Percentiles rank a stretch among this genome's conserved stretches.
phyloP scores from a whole-genome alignment of 2,329 filamentous ascomycete genomes.

The Xylariaceae sp. region DNA sequence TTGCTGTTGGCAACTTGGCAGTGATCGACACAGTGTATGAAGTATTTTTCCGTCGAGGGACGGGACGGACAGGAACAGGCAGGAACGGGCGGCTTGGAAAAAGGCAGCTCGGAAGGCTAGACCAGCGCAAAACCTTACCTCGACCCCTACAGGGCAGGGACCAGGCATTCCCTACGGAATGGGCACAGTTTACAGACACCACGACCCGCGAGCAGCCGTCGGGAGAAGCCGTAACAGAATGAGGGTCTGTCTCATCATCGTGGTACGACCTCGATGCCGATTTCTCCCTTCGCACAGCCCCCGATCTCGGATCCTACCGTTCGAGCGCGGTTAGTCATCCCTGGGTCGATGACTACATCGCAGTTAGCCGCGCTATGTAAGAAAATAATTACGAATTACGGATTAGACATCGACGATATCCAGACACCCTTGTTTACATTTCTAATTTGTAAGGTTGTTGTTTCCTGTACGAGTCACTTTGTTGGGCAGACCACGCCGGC shows the following conservation, averaged over 20 bases:
- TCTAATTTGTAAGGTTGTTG: too few relatives aligned
- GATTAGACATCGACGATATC: too few relatives aligned
- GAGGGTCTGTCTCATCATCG: not conserved
- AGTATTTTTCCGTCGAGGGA: too few relatives aligned
- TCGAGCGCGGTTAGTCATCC: constrained; percentile 8
- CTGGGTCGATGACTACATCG: not conserved
- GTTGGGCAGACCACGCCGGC: too few relatives aligned
- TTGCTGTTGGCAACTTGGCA: not conserved
- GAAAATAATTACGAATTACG: too few relatives aligned
- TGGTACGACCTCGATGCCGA: constrained; percentile 12
- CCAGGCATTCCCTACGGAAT: too few relatives aligned
- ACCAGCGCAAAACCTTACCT: not conserved
- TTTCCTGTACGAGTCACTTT: too few relatives aligned
- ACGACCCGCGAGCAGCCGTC: constrained; percentile 6
- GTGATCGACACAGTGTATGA: not conserved
- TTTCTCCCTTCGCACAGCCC: not conserved
- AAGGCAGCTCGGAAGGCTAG: not conserved
- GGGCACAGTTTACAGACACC: not conserved
- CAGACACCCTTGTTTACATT: too few relatives aligned
- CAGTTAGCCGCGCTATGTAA: too few relatives aligned
- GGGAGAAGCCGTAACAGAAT: constrained; percentile 6
- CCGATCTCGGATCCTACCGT: constrained; percentile 15
- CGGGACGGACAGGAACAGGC: too few relatives aligned
- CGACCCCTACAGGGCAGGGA: too few relatives aligned
- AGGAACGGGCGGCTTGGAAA: too few relatives aligned